Conservation (phyloP, 345 rosid genomes). For the Excoecaria cochinchinensis region DNA sequence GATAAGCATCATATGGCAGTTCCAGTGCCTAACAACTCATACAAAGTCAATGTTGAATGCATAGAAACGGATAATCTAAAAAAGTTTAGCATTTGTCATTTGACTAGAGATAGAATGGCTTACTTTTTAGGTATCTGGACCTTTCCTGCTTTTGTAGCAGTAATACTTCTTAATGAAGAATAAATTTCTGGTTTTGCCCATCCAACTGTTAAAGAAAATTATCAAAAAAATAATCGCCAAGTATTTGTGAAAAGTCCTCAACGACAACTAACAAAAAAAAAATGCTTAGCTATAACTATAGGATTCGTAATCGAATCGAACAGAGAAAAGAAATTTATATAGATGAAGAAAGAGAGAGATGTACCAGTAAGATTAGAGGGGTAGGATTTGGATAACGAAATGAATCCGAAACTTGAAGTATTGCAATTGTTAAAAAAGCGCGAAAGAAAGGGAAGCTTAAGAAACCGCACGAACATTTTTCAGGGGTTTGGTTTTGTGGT, state of each 20-base stretch:
- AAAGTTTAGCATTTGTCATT: background rate
- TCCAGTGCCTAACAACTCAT: background rate
- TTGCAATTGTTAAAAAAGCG: background rate
- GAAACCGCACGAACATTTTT: background rate
- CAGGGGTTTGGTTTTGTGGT: background rate
- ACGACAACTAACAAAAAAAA: background rate
- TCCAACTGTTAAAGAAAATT: conserved; percentile 35
- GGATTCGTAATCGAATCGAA: background rate
- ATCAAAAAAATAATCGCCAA: conserved; percentile 12
- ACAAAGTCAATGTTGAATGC: background rate
- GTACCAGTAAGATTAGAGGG: background rate
- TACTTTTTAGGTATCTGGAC: conserved; percentile 57
- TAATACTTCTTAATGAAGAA: conserved; percentile 43
- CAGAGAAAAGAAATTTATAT: background rate
- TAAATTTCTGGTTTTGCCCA: conserved; percentile 34
- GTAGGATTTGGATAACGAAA: background rate
- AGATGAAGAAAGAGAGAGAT: background rate
- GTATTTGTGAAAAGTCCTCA: background rate
- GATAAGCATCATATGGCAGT: background rate
- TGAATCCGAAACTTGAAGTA: background rate
- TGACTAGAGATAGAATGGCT: conserved; percentile 2
- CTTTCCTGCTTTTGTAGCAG: conserved; percentile 51
- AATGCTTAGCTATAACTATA: no score
- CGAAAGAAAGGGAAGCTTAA: background rate
- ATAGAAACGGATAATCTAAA: background rate